A percentile compares a stretch with the other conserved stretches of the same genome.
Conservation (phyloP, 208 protist genomes). For the Crithidia thermophila region DNA sequence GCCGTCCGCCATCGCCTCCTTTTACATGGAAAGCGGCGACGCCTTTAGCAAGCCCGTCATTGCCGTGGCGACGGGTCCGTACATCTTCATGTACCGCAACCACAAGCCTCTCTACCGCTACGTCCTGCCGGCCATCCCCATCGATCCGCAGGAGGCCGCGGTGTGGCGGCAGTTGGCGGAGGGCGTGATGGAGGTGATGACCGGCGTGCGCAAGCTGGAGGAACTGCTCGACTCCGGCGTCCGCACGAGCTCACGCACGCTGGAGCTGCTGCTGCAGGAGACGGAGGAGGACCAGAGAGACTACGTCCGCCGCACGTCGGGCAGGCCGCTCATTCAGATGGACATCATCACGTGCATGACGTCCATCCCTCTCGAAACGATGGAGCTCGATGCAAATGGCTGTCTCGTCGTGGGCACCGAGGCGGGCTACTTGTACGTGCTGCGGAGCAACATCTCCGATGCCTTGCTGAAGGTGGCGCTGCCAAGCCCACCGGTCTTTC, state of each 20-base stretch:
- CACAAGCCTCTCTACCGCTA: constrained; percentile 94
- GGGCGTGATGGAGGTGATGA: constrained; percentile 32
- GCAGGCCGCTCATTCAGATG: constrained; percentile 61
- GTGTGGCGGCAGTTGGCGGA: constrained; percentile 65
- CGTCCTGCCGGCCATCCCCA: constrained; percentile 61
- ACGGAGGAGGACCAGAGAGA: constrained; percentile 45
- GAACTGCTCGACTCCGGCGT: constrained; percentile 52
- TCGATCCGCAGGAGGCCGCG: constrained; percentile 57
- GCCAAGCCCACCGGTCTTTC: constrained; percentile 63
- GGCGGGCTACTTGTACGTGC: constrained; percentile 76
- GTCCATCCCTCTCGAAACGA: constrained; percentile 60
- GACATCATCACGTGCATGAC: constrained; percentile 90
- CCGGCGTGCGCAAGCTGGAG: constrained; percentile 52
- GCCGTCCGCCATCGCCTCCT: constrained; percentile 82
- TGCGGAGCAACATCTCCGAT: constrained; percentile 54
- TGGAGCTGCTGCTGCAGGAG: constrained; percentile 76
- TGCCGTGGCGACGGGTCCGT: constrained; percentile 84
- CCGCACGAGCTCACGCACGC: constrained; percentile 66
- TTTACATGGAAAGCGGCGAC: constrained; percentile 73
- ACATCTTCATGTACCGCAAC: constrained; percentile 93
- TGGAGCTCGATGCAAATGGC: constrained; percentile 61
- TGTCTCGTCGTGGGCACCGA: constrained; percentile 95
- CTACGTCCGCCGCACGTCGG: constrained; percentile 46
- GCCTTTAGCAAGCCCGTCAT: constrained; percentile 67
- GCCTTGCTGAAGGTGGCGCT: constrained; percentile 69